Conservation (phyloP, 805 yeast genomes). For the Candida koratica region DNA sequence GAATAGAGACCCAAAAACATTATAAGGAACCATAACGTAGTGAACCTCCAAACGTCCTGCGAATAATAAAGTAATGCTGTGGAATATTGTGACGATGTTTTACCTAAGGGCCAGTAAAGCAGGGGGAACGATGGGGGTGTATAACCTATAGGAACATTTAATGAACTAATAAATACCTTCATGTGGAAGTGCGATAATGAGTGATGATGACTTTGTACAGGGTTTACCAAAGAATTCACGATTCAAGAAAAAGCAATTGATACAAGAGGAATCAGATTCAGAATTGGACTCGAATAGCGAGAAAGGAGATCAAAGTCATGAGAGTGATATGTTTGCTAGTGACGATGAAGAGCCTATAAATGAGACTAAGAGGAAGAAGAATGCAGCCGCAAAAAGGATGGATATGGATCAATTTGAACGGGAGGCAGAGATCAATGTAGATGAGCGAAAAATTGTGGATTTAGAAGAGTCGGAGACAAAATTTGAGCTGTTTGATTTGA, state of each 20-base stretch:
- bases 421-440: slow-evolving; percentile 21
- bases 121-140: slow-evolving; percentile 77
- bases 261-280: slow-evolving; percentile 11
- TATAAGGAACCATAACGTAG: slow-evolving; percentile 76
- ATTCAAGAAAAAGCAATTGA: slow-evolving; percentile 13
- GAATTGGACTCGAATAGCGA: slow-evolving; percentile 15
- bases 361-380: background rate
- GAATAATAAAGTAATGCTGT: slow-evolving; percentile 63
- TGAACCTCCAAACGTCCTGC: slow-evolving; percentile 76
- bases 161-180: slow-evolving; percentile 31
- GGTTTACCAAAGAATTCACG: slow-evolving; percentile 13
- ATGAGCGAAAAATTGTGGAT: slow-evolving; percentile 2
- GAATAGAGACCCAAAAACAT: slow-evolving; percentile 60
- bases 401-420: slow-evolving; percentile 25
- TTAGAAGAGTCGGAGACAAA: slow-evolving; percentile 28
- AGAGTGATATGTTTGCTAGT: slow-evolving; percentile 45
- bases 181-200: slow-evolving; percentile 11
- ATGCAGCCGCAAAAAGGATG: slow-evolving; percentile 7
- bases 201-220: slow-evolving; percentile 10
- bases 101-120: slow-evolving; percentile 62
- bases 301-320: slow-evolving; percentile 21
- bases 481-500: slow-evolving; percentile 60
- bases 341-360: slow-evolving; percentile 17
- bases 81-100: slow-evolving; percentile 34
- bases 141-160: slow-evolving; percentile 77